Evolutionary conservation across 352 stramenopile species (phyloP).

Genomic region (Phytophthora chlamydospora): DNA sequence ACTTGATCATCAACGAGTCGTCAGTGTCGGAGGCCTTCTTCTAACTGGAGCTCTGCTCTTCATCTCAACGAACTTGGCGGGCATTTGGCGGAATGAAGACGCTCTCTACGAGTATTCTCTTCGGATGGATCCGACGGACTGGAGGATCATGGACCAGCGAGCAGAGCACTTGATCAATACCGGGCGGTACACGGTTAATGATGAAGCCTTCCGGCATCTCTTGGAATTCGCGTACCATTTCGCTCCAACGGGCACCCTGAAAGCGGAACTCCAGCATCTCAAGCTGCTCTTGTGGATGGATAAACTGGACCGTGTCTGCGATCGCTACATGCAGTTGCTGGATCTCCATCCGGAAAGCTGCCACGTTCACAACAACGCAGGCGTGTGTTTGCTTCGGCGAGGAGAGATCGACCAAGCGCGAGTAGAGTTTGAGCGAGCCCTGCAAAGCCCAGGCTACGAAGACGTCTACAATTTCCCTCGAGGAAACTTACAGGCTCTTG

Average conservation of each 20-base stretch:
- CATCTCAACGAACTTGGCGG: constrained; percentile 35
- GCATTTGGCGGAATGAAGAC: constrained; percentile 44
- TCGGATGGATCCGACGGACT: constrained; percentile 56
- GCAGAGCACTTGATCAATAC: constrained; percentile 12
- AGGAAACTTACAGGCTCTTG: constrained; percentile 18
- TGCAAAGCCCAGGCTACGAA: constrained; percentile 24
- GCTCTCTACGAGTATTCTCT: constrained; percentile 40
- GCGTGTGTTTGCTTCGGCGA: constrained; percentile 28
- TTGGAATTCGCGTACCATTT: constrained; percentile 35
- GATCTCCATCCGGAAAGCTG: constrained; percentile 24
- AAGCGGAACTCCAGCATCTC: constrained; percentile 33
- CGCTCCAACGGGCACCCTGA: constrained; percentile 33
- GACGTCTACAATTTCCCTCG: constrained; percentile 15
- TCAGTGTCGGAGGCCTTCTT: neutral
- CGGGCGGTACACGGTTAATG: constrained; percentile 11
- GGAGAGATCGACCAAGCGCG: constrained; percentile 18
- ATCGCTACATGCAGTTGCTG: constrained; percentile 29
- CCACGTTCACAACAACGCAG: constrained; percentile 39
- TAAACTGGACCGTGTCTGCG: constrained; percentile 17
- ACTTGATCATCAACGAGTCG: constrained; percentile 1
- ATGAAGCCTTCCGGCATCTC: constrained; percentile 21
- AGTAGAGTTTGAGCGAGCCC: constrained; percentile 27
- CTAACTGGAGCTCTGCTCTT: constrained; percentile 21
- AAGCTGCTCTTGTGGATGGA: constrained; percentile 24
- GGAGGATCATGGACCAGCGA: constrained; percentile 53